phyloP scores from a whole-genome alignment of 208 protist genomes.

The Leishmania tropica region DNA sequence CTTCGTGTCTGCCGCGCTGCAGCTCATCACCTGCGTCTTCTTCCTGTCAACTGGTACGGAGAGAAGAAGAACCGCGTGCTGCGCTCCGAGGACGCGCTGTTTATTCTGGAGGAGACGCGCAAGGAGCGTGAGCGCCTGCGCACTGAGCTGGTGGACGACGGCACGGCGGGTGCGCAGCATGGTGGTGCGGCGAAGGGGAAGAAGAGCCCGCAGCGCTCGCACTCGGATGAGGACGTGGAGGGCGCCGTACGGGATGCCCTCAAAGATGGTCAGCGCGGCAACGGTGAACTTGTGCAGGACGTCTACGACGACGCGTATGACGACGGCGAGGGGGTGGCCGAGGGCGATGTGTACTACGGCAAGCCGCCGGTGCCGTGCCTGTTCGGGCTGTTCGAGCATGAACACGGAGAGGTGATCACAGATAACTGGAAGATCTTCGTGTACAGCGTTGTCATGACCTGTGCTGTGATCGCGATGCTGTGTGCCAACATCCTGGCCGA shows the following conservation, averaged over 20 bases:
- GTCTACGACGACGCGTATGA: constrained; percentile 7
- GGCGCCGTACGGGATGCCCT: constrained; percentile 11
- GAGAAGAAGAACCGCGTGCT: constrained; percentile 61
- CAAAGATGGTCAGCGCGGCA: neutral
- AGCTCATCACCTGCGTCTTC: constrained; percentile 56
- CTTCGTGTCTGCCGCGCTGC: constrained; percentile 55
- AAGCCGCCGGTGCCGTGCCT: constrained; percentile 20
- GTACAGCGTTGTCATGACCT: constrained; percentile 60
- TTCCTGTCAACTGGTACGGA: constrained; percentile 65
- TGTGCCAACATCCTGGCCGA: constrained; percentile 42
- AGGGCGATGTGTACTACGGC: constrained; percentile 21
- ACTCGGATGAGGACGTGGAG: constrained; percentile 6
- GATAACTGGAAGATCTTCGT: constrained; percentile 40
- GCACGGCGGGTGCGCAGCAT: neutral
- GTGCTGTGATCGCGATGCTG: constrained; percentile 43
- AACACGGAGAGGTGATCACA: constrained; percentile 68
- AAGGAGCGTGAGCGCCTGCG: constrained; percentile 35
- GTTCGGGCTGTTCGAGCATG: constrained; percentile 55
- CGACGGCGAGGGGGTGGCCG: constrained; percentile 1
- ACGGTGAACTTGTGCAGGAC: constrained; percentile 17
- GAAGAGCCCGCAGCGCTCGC: constrained; percentile 13
- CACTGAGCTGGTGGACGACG: neutral
- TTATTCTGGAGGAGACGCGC: constrained; percentile 31
- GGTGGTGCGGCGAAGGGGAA: neutral
- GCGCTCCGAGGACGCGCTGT: constrained; percentile 42